Evolutionary conservation across 805 yeast genomes (phyloP), one percentile per base, ranked within the genome.

Genomic region (Sugiyamaella marilandica): DNA sequence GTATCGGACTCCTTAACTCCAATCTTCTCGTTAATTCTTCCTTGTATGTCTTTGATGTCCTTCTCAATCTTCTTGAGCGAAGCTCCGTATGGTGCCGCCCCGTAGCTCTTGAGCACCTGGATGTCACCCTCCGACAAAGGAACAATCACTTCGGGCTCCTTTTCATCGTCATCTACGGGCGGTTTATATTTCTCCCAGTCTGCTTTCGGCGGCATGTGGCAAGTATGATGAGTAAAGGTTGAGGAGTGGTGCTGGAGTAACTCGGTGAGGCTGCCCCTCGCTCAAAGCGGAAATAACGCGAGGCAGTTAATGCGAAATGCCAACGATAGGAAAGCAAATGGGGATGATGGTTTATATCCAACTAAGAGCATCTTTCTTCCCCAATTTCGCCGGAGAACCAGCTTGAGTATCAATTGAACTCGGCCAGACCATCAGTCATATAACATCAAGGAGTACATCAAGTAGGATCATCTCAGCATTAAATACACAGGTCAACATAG

Each of bases 101-200:
- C 98, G 65, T 94, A 94, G 5, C 97, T 89, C 73, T 94, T 92
- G 63, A 94, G 77, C 45, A 94, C 98, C 71, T 92, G 97, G 68
- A 95, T 95, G 70, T 94, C 99, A 45, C 95, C 97, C 68, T 94
- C 99, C 54, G 90, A 79, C 61, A 94, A 79, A 9, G 99, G 99
- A 39, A 79, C 82, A 61, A 87, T 84, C 60, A 88, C 84, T 54
- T 84, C 89, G 49, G 76, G 74, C 51, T 74, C 75, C 53, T 77
- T 75, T 14, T 74, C 79, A 16, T 74, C 76, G 33, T 71, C 83
- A 59, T 86, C 97, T 44, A 75, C 78, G n/a, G 96, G 95, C 49
- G 94, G 85, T 68, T 83, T 85, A 72, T 88, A 89, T 70, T 94
- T 94, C 68, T 95, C 99, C 99, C 99, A 94, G 70, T 94, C 96